phyloP scores from a whole-genome alignment of 345 rosid species.

The Arabidopsis suecica region DNA sequence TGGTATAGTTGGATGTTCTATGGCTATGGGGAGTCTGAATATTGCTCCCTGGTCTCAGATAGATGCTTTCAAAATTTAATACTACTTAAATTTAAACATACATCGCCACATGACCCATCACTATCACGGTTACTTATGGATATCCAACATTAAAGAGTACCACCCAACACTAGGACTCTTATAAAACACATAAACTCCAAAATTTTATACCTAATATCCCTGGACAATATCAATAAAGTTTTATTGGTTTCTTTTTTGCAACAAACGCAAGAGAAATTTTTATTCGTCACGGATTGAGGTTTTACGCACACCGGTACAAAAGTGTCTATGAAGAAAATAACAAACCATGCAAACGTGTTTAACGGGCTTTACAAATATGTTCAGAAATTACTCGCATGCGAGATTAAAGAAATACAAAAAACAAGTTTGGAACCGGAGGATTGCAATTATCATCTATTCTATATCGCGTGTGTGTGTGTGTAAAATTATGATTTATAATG shows the following conservation, averaged over 20 bases:
- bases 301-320: not conserved
- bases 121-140: slow-evolving; percentile 27
- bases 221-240: not conserved
- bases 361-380: not conserved
- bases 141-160: slow-evolving; percentile 31
- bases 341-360: not conserved
- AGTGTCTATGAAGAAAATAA: not conserved
- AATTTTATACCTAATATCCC: not conserved
- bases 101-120: slow-evolving; percentile 36
- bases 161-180: slow-evolving; percentile 34
- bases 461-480: no score
- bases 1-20: slow-evolving; percentile 27
- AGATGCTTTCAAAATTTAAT: slow-evolving; percentile 20
- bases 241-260: not conserved
- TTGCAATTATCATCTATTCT: no score
- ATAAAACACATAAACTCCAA: slow-evolving; percentile 11
- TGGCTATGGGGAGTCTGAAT: slow-evolving; percentile 11
- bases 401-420: not conserved
- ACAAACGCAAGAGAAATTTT: not conserved
- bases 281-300: not conserved
- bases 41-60: slow-evolving; percentile 28
- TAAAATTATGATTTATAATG: not conserved
- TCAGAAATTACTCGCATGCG: not conserved
- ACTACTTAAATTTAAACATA: slow-evolving; percentile 15
- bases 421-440: not conserved